Conservation (phyloP, 1,284 basidiomycete species). For the Hypsizygus ulmarius region DNA sequence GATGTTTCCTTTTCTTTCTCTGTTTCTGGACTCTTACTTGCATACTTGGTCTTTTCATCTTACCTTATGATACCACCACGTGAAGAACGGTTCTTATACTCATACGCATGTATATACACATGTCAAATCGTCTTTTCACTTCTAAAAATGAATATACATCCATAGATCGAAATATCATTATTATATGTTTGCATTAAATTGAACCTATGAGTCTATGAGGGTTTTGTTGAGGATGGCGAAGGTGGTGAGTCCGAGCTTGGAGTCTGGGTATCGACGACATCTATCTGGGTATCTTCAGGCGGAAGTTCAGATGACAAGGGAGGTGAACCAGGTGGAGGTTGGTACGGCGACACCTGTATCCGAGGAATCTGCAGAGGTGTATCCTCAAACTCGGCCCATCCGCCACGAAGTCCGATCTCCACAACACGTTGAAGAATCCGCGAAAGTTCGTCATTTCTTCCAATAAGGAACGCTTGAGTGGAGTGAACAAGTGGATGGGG, state of each 20-base stretch:
- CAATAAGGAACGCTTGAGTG: not conserved
- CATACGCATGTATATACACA: not conserved
- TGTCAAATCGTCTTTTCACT: no score
- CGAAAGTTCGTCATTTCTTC: constrained; percentile 63
- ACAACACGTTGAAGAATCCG: constrained; percentile 69
- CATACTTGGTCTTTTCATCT: not conserved
- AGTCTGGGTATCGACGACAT: constrained; percentile 12
- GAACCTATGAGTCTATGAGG: not conserved
- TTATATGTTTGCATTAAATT: not conserved
- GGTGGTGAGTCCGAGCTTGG: constrained; percentile 7
- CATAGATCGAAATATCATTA: not conserved
- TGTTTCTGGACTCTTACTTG: not conserved
- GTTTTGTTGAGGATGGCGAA: not conserved
- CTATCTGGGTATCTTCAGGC: constrained; percentile 15
- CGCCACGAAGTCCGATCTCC: constrained; percentile 66
- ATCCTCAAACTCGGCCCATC: constrained; percentile 62
- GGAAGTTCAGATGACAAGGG: constrained; percentile 1
- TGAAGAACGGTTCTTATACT: constrained; percentile 1
- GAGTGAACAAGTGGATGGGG: constrained; percentile 1
- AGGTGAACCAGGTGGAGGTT: constrained; percentile 3
- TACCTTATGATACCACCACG: not conserved
- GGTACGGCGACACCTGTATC: constrained; percentile 31
- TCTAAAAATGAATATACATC: not conserved
- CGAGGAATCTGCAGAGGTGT: constrained; percentile 51
- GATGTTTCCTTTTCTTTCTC: constrained; percentile 9